Conservation (phyloP, 2,329 filamentous ascomycete genomes). For the Alternaria angustiovoidea region DNA sequence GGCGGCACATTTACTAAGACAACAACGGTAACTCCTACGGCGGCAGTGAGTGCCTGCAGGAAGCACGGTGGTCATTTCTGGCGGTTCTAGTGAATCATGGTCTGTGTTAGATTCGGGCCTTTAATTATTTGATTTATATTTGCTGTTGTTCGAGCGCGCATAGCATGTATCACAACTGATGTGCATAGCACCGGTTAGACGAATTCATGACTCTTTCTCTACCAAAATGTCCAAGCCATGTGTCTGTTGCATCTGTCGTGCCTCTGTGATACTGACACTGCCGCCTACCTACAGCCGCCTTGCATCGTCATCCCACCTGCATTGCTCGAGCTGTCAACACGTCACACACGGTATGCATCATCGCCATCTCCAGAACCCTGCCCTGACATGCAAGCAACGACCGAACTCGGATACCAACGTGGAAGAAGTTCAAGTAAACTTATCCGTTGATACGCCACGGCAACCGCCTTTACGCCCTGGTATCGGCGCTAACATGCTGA, state of each 20-base stretch:
- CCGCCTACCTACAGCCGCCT: slow-evolving; percentile 1
- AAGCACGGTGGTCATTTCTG: slow-evolving; percentile 43
- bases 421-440: slow-evolving; percentile 4
- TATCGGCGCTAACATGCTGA: not conserved
- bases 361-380: not conserved
- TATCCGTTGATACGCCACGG: slow-evolving; percentile 5
- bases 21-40: slow-evolving; percentile 48
- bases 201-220: not conserved
- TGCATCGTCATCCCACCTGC: slow-evolving; percentile 13
- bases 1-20: slow-evolving; percentile 45
- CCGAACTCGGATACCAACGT: not conserved
- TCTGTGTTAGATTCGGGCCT: not conserved
- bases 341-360: not conserved
- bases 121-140: not conserved
- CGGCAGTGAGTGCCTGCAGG: slow-evolving; percentile 46
- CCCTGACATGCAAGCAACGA: not conserved
- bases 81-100: not conserved
- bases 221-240: not conserved
- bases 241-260: not conserved
- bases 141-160: slow-evolving; percentile 3
- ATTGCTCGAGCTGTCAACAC: slow-evolving; percentile 1
- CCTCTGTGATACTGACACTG: not conserved
- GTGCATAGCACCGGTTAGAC: not conserved
- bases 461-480: not conserved
- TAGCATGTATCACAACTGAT: not conserved